These are phyloP conservation scores for Scenedesmus sp. DNA, from an alignment of 163 green algal species.

Conservation along the genomic window DNA sequence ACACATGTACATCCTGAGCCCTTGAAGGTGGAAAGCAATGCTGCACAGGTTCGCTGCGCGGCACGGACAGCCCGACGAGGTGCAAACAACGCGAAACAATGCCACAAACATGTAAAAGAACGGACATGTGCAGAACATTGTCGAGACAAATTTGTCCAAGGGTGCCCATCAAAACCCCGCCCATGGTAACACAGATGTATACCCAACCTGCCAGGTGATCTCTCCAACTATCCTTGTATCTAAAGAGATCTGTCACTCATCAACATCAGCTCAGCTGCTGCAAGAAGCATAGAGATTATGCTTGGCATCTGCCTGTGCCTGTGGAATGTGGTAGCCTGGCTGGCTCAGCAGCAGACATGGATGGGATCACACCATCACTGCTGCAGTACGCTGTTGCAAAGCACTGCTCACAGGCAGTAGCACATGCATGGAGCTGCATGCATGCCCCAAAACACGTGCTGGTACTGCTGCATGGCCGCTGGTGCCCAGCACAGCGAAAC, in stretches of 20 bases:
- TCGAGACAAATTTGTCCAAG: no score
- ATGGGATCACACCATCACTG: background rate
- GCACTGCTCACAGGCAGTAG: background rate
- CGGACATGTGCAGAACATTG: no score
- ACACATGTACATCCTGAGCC: no score
- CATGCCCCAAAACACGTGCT: background rate
- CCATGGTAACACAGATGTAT: no score
- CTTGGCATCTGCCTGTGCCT: background rate
- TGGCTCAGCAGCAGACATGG: background rate
- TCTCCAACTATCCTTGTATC: background rate
- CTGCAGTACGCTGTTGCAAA: background rate
- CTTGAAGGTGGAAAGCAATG: no score
- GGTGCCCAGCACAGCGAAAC: background rate
- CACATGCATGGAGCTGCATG: background rate
- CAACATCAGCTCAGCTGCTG: background rate
- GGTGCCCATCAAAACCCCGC: no score
- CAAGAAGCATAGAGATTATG: background rate
- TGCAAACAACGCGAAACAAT: no score
- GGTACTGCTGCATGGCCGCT: background rate
- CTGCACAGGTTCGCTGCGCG: no score
- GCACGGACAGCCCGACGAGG: no score
- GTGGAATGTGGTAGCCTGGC: background rate
- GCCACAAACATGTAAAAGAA: no score
- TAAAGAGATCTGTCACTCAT: background rate
- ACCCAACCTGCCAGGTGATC: no score